phyloP scores from a whole-genome alignment of 2,329 filamentous ascomycete species.

The Sporothrix variecibatus region DNA sequence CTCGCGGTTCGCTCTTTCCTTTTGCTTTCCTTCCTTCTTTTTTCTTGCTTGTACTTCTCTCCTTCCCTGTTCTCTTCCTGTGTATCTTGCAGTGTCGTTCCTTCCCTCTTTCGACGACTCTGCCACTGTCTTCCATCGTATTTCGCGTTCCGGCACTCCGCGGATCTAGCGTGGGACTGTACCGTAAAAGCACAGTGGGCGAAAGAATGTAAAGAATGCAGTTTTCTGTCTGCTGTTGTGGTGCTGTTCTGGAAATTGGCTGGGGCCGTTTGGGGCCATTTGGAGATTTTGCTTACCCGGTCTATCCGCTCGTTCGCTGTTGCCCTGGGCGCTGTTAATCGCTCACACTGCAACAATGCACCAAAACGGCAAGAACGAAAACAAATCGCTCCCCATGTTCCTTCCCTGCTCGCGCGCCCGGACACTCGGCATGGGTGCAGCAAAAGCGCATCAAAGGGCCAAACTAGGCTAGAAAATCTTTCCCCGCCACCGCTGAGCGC shows the following conservation, averaged over 20 bases:
- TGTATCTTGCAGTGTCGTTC: neutral
- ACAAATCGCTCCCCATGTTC: conserved; percentile 8
- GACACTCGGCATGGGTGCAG: conserved; percentile 6
- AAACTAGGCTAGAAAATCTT: conserved; percentile 9
- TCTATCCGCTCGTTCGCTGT: conserved; percentile 11
- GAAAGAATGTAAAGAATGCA: neutral
- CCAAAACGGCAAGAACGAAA: neutral
- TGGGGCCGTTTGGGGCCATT: neutral
- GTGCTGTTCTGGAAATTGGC: conserved; percentile 9
- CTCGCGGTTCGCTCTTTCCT: conserved; percentile 4
- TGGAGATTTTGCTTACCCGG: conserved; percentile 8
- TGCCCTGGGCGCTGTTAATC: conserved; percentile 7
- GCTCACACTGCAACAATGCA: conserved; percentile 1
- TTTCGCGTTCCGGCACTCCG: conserved; percentile 16
- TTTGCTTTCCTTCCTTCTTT: neutral
- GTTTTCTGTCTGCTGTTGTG: neutral
- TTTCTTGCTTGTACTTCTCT: neutral
- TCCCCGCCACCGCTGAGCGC: conserved; percentile 2
- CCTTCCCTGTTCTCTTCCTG: neutral
- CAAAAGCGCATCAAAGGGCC: neutral
- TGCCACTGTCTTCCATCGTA: neutral
- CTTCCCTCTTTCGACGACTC: neutral
- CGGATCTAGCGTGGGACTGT: neutral
- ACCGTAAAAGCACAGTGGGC: neutral
- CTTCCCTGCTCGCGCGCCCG: neutral